Evolutionary conservation across 2,329 filamentous ascomycete species (phyloP).

Genomic region (Fusarium multiceps): DNA sequence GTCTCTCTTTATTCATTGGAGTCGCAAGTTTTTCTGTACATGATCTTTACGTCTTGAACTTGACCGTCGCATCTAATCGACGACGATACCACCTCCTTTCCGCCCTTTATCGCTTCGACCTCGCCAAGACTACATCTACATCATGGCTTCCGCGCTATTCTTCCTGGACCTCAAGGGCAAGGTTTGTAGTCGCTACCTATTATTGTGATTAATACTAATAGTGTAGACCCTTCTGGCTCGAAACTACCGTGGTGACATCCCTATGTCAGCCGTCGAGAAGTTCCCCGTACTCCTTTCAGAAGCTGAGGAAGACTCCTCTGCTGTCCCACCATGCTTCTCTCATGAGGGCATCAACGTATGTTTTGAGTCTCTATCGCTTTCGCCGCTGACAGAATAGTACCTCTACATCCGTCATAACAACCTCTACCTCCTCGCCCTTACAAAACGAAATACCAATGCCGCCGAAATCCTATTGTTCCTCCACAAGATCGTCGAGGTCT

Average conservation of each 20-base stretch:
- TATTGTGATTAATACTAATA: constrained; percentile 6
- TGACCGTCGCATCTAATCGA: constrained; percentile 42
- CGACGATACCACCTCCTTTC: constrained; percentile 44
- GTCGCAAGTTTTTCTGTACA: constrained; percentile 21
- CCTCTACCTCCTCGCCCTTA: constrained; percentile 95
- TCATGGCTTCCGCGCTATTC: constrained; percentile 97
- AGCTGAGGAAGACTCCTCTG: constrained; percentile 98
- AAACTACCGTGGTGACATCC: constrained; percentile 98
- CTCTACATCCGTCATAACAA: constrained; percentile 99
- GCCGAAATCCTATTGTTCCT: constrained; percentile 98
- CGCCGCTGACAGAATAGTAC: constrained; percentile 70
- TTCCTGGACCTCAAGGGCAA: constrained; percentile 99
- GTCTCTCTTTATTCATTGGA: constrained; percentile 13
- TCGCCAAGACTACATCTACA: constrained; percentile 45
- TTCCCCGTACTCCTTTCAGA: constrained; percentile 96
- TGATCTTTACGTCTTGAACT: constrained; percentile 27
- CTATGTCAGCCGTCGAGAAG: constrained; percentile 98
- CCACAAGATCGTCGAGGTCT: constrained; percentile 98
- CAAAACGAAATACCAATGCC: constrained; percentile 98
- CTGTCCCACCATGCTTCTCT: constrained; percentile 96
- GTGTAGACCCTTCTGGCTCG: constrained; percentile 94
- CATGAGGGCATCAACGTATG: constrained; percentile 97
- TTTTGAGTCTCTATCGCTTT: constrained; percentile 40
- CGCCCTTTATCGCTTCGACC: constrained; percentile 27
- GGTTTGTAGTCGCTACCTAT: constrained; percentile 60